Base-by-base conservation (phyloP, 805 yeast species). In the Yarrowia sp. region DNA sequence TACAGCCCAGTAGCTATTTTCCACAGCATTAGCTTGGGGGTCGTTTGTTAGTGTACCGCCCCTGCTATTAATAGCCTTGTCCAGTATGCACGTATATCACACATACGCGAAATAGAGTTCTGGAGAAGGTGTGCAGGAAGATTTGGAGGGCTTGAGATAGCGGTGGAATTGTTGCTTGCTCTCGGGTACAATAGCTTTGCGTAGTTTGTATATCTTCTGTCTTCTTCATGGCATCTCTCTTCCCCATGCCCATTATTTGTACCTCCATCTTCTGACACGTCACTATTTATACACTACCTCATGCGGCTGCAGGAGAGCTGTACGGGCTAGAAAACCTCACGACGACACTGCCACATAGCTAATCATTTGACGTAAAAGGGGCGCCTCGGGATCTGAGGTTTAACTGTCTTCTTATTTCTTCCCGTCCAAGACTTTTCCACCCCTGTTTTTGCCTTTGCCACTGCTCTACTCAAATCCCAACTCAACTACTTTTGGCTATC, bases 251-350 rank as follows among this genome's bases (percentile, higher is more conserved):
- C 2, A 6, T 6, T 26, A 26, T 4, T 8, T 26, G 8, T 26
- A 8, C 30, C 22, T 19, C 3, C 35, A 2, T 7, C n/a, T 7
- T 4, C 38, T 19, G 38, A 48, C 54, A 48, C 54, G 54, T 48
- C 38, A 48, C 54, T 48, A 48, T 48, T 48, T 48, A 48, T 48
- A 48, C 36, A 32, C 54, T 30, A 32, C 38, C 38, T 12, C 38
- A 48, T 48, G 54, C 54, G 54, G 54, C 54, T 48, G 54, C 54
- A 48, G 54, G 38, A 19, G 54, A 48, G 38, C 54, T 48, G 54
- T 48, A 48, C 19, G 19, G 9, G 17, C 7, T 17, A 3, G 54
- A 48, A 48, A 48, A 48, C 54, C 54, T 48, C 41, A 35, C 59
- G 59, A 36, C 43, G 59, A 51, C 59, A 51, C 59, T 51, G 59